Conservation (phyloP, 306 rosid genomes). For the Lablab purpureus region DNA sequence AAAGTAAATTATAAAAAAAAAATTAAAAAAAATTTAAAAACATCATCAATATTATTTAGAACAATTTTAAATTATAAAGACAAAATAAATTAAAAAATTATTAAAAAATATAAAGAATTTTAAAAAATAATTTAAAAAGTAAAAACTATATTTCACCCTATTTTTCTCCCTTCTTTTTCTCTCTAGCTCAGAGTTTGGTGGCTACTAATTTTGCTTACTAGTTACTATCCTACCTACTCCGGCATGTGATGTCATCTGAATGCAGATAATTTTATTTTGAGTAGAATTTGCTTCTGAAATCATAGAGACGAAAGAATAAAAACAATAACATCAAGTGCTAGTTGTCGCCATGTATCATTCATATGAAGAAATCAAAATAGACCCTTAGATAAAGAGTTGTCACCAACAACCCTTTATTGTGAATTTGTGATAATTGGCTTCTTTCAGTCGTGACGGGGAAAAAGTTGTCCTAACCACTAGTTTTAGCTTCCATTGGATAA, state of each 20-base stretch:
- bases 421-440: constrained; percentile 16
- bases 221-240: background rate
- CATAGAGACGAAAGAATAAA: constrained; percentile 24
- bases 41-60: too few relatives aligned
- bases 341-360: constrained; percentile 27
- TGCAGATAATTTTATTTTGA: background rate
- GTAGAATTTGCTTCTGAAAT: constrained; percentile 14
- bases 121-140: too few relatives aligned
- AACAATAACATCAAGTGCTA: constrained; percentile 13
- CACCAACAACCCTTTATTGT: constrained; percentile 28
- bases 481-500: background rate
- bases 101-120: too few relatives aligned
- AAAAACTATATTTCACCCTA: too few relatives aligned
- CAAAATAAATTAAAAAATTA: too few relatives aligned
- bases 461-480: background rate
- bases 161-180: too few relatives aligned
- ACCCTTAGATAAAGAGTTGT: constrained; percentile 21
- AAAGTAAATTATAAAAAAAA: too few relatives aligned
- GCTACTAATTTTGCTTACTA: background rate
- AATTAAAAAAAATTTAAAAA: too few relatives aligned
- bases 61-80: too few relatives aligned
- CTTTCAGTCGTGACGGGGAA: background rate
- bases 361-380: constrained; percentile 32
- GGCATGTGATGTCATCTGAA: constrained; percentile 39
- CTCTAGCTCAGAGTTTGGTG: background rate